Evolutionary conservation across 139 green algal genomes (phyloP).

Genomic region (Chlorella sorokiniana): DNA sequence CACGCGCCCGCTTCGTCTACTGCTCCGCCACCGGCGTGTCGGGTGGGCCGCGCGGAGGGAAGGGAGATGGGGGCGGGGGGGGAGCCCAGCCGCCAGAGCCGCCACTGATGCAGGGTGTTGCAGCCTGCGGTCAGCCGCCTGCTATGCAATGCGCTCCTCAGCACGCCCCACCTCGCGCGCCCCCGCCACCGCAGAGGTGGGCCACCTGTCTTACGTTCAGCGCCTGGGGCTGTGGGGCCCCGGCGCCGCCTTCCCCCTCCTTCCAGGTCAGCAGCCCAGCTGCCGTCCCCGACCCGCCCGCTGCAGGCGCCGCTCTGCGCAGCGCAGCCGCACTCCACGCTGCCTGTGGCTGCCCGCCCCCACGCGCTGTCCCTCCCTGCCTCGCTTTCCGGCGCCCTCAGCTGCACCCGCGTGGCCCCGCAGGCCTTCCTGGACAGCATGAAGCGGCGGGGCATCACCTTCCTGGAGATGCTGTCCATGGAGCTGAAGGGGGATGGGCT

Average conservation of each 20-base stretch:
- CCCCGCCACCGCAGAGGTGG: conserved; percentile 56
- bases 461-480: conserved; percentile 87
- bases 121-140: too few species aligned
- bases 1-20: conserved; percentile 80
- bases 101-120: background rate
- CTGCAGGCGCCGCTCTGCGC: background rate
- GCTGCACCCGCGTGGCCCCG: background rate
- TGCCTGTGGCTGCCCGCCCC: background rate
- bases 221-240: conserved; percentile 85
- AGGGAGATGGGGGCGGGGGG: background rate
- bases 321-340: background rate
- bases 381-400: background rate
- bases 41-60: background rate
- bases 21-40: conserved; percentile 70
- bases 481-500: conserved; percentile 85
- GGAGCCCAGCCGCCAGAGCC: background rate
- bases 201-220: conserved; percentile 80
- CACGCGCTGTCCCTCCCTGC: background rate
- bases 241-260: conserved; percentile 58
- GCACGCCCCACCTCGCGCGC: conserved; percentile 21
- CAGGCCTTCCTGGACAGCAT: background rate
- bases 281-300: too few species aligned
- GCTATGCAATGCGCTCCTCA: background rate
- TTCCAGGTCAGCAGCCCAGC: conserved; percentile 35
- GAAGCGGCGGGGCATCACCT: conserved; percentile 32